phyloP scores from a whole-genome alignment of 345 rosid genomes.

The Syzygium grande region DNA sequence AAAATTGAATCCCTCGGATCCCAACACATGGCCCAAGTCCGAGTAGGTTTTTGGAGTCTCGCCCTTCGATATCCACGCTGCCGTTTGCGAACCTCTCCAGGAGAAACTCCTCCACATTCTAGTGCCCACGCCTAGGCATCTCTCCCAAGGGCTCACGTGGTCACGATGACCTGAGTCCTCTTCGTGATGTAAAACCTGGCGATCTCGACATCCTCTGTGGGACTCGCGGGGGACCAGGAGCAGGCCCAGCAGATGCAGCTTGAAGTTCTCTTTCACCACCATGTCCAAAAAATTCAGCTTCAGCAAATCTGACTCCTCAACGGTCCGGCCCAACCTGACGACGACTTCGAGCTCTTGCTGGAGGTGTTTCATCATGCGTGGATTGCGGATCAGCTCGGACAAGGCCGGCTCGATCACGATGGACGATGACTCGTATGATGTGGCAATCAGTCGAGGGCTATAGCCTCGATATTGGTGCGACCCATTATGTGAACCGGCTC shows the following conservation, averaged over 20 bases:
- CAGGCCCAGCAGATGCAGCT: background rate
- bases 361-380: constrained; percentile 4
- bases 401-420: constrained; percentile 14
- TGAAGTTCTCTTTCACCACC: constrained; percentile 11
- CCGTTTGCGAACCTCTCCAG: constrained; percentile 13
- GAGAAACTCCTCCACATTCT: background rate
- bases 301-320: constrained; percentile 3
- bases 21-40: no score
- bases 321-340: constrained; percentile 10
- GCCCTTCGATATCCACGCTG: background rate
- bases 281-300: constrained; percentile 10
- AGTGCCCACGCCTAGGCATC: background rate
- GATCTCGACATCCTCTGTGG: background rate
- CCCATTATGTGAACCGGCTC: background rate
- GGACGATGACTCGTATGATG: constrained; percentile 6
- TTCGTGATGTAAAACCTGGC: background rate
- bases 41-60: background rate
- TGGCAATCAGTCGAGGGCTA: constrained; percentile 18
- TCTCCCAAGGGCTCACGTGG: background rate
- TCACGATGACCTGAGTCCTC: background rate
- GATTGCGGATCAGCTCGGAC: constrained; percentile 16
- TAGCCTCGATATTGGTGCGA: constrained; percentile 12
- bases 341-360: constrained; percentile 11
- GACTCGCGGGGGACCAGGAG: background rate
- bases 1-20: no score